Percentiles rank a stretch among this genome's conserved stretches.
Conservation (phyloP, 352 stramenopile genomes). For the Globisporangium ultimum region DNA sequence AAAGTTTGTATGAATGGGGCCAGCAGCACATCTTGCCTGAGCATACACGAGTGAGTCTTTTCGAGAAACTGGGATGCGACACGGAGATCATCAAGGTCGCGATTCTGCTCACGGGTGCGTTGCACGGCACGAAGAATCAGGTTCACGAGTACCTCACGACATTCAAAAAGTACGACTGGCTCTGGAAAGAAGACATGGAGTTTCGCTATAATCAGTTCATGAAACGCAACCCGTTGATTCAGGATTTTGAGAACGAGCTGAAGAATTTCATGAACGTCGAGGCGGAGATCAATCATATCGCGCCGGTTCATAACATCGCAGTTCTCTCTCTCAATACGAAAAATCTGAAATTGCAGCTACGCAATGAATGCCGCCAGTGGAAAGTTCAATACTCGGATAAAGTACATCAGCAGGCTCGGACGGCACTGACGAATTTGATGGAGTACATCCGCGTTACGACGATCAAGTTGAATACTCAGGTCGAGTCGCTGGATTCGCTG, state of each 20-base stretch:
- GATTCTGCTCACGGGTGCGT: conserved; percentile 77
- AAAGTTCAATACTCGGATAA: conserved; percentile 85
- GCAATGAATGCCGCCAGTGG: conserved; percentile 84
- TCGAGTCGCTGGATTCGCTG: conserved; percentile 73
- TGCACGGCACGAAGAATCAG: conserved; percentile 85
- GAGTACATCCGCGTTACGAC: conserved; percentile 83
- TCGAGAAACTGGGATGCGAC: conserved; percentile 82
- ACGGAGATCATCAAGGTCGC: conserved; percentile 88
- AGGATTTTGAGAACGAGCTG: conserved; percentile 81
- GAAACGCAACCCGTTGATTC: conserved; percentile 71
- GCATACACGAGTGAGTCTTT: conserved; percentile 49
- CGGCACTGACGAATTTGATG: conserved; percentile 58
- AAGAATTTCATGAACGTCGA: conserved; percentile 82
- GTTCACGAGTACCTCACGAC: conserved; percentile 75
- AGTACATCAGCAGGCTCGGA: conserved; percentile 70
- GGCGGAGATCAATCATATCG: conserved; percentile 71
- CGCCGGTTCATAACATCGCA: conserved; percentile 82
- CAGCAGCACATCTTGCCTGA: conserved; percentile 63
- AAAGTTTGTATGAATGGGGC: conserved; percentile 77
- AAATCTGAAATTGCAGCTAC: conserved; percentile 84
- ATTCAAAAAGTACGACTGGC: conserved; percentile 90
- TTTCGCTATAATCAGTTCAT: conserved; percentile 85
- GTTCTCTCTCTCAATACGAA: conserved; percentile 85
- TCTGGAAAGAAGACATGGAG: conserved; percentile 90
- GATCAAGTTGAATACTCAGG: conserved; percentile 55